phyloP scores from a whole-genome alignment of 2,329 filamentous ascomycete genomes.

The Chaetothyriales sp. region DNA sequence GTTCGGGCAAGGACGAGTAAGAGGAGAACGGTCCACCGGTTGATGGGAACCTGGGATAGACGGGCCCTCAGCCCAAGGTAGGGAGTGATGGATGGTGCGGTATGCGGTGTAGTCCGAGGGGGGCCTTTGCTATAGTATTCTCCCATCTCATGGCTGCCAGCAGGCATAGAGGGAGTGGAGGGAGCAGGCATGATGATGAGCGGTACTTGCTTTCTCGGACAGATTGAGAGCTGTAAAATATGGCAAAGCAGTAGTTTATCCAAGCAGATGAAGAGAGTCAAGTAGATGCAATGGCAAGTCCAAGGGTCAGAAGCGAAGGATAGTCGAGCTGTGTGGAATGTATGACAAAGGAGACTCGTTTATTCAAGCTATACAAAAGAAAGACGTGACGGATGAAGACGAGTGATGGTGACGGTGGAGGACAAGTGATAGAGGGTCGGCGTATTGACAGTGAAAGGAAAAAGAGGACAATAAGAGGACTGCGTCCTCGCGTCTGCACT shows the following conservation, averaged over 20 bases:
- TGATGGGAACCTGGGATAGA: conserved; percentile 93
- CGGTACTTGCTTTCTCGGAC: conserved; percentile 3
- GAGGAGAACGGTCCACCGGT: conserved; percentile 86
- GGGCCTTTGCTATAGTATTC: conserved; percentile 40
- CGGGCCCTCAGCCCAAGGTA: conserved; percentile 82
- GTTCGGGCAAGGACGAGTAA: conserved; percentile 71
- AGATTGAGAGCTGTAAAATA: neutral
- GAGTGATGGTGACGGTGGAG: too few species aligned
- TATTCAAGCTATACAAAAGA: conserved; percentile 7
- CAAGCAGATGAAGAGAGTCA: conserved; percentile 5
- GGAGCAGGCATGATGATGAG: conserved; percentile 17
- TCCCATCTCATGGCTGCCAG: conserved; percentile 44
- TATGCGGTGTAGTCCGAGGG: conserved; percentile 43
- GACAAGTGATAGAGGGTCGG: too few species aligned
- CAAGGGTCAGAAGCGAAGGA: conserved; percentile 1
- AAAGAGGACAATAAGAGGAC: neutral
- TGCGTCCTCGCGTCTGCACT: neutral
- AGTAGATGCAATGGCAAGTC: neutral
- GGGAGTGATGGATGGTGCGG: conserved; percentile 61
- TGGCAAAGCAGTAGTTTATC: neutral
- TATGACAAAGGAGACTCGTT: conserved; percentile 6
- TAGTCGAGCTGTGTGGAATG: conserved; percentile 1
- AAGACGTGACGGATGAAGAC: neutral
- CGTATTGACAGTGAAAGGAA: conserved; percentile 1
- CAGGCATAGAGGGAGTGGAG: conserved; percentile 42